A percentile compares a stretch with the other conserved stretches of the same genome.
Evolutionary conservation across 768 basidiomycete genomes (phyloP).

Genomic region (Panellus pusillus): DNA sequence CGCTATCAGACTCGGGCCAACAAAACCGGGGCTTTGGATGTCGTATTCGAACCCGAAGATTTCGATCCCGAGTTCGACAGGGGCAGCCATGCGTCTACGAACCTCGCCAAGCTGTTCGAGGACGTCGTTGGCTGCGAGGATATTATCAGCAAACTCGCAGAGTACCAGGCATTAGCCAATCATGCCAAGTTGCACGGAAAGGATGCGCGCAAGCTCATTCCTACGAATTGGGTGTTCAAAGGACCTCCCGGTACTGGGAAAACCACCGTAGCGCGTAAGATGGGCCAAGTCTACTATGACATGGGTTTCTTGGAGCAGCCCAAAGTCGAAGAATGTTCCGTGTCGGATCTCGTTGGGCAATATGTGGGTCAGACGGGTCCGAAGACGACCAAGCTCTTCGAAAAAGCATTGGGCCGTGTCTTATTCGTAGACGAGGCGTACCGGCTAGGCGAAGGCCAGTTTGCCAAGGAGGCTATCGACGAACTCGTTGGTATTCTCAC

Average conservation of each 20-base stretch:
- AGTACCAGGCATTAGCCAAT: constrained; percentile 52
- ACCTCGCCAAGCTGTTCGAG: constrained; percentile 57
- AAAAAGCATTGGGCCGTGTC: constrained; percentile 66
- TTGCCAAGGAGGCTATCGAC: constrained; percentile 72
- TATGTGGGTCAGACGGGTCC: constrained; percentile 75
- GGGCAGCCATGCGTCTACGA: constrained; percentile 42
- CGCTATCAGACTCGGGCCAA: constrained; percentile 42
- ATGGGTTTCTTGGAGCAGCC: constrained; percentile 48
- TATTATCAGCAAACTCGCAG: constrained; percentile 47
- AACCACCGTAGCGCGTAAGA: constrained; percentile 51
- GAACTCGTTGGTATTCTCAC: constrained; percentile 68
- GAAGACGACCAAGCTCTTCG: constrained; percentile 58
- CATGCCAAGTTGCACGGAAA: constrained; percentile 40
- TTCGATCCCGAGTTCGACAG: constrained; percentile 67
- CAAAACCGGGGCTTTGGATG: constrained; percentile 28
- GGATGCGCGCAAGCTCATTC: constrained; percentile 52
- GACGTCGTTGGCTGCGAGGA: constrained; percentile 64
- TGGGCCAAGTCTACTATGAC: constrained; percentile 52
- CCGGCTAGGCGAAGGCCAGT: constrained; percentile 57
- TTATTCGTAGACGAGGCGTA: constrained; percentile 77
- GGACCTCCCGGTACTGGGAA: constrained; percentile 68
- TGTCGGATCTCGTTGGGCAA: constrained; percentile 66
- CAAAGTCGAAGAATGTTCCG: constrained; percentile 69
- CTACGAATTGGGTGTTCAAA: constrained; percentile 71
- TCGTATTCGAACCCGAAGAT: constrained; percentile 58